Evolutionary conservation across 2,329 filamentous ascomycete species (phyloP).

Genomic region (Leptodontidium sp.): DNA sequence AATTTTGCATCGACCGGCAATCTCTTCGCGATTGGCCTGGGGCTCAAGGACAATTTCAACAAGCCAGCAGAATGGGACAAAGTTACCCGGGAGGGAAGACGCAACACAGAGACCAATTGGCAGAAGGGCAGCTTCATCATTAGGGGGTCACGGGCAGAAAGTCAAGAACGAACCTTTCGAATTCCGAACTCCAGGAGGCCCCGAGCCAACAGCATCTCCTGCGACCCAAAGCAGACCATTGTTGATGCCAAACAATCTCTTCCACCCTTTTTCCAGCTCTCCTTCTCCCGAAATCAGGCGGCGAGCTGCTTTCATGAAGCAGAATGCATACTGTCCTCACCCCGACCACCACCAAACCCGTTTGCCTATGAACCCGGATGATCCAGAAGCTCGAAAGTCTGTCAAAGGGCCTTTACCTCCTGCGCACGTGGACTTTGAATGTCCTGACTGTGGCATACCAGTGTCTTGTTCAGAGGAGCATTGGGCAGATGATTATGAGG

Average conservation of each 20-base stretch:
- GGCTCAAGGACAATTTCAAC: conserved; percentile 40
- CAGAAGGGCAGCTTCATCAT: conserved; percentile 37
- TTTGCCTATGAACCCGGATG: conserved; percentile 68
- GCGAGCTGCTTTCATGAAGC: conserved; percentile 88
- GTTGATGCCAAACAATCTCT: conserved; percentile 76
- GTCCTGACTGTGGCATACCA: conserved; percentile 93
- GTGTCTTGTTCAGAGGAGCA: conserved; percentile 94
- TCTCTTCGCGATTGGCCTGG: conserved; percentile 31
- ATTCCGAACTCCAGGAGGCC: conserved; percentile 36
- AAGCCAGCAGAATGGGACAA: conserved; percentile 31
- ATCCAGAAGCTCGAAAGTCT: conserved; percentile 67
- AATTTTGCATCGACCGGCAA: conserved; percentile 26
- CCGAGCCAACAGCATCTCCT: conserved; percentile 36
- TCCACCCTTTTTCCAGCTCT: conserved; percentile 90
- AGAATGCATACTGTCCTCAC: conserved; percentile 91
- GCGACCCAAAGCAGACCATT: conserved; percentile 41
- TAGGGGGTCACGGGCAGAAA: conserved; percentile 35
- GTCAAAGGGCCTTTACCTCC: conserved; percentile 67
- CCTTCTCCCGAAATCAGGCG: conserved; percentile 88
- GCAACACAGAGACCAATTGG: conserved; percentile 30
- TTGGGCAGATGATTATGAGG: conserved; percentile 95
- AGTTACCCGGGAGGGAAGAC: conserved; percentile 30
- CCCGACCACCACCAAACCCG: conserved; percentile 83
- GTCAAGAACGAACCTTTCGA: conserved; percentile 41
- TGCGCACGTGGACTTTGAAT: conserved; percentile 90